Base-by-base conservation (phyloP, 192 early-diverging fungal species). In the Coemansia sp. region DNA sequence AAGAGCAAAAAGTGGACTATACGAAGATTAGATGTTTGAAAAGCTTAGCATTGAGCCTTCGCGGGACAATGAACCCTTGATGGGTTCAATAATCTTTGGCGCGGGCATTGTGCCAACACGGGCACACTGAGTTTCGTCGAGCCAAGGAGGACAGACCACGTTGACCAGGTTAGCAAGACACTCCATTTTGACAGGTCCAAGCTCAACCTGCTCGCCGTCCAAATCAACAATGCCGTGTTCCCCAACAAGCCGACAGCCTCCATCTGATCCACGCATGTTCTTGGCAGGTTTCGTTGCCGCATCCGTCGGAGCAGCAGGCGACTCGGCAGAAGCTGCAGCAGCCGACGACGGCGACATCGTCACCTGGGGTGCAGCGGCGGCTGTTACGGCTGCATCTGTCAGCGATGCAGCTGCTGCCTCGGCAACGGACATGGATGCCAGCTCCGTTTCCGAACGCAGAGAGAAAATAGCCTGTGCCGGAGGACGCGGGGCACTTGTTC, bases 171-270 rank as follows among this genome's bases (percentile, higher is more conserved):
- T 75, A 39, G 84, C 69, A 68, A 81, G 57, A 28, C 75, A 75
- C 62, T 85, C 84, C 43, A 85, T 54, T 61, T 85, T 85, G 48
- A 85, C 58, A 1, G 84, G 75, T 2, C 84, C 84, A 62, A 77
- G 71, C 66, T 76, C 79, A 20, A 67, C 70, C 33, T 59, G 70
- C 63, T 85, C 84, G 53, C 84, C 84, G 59, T 85, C 84, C n/a
- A 85, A 66, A 55, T 73, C 84, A 28, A 85, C 41, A 70, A 85
- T 85, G 17, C 84, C 84, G 39, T 79, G 70, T 20, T 63, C 58
- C 20, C 77, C 75, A 33, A 79, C 78, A 34, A 76, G 64, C 63
- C 48, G 54, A 68, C 76, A 83, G 43, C 66, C 80, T 12, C 17
- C 64, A 37, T 18, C 41, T 0, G 52, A 3, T 18, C 36, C 60